Base-by-base conservation (phyloP, 345 rosid genomes). In the Sisymbrium irio region DNA sequence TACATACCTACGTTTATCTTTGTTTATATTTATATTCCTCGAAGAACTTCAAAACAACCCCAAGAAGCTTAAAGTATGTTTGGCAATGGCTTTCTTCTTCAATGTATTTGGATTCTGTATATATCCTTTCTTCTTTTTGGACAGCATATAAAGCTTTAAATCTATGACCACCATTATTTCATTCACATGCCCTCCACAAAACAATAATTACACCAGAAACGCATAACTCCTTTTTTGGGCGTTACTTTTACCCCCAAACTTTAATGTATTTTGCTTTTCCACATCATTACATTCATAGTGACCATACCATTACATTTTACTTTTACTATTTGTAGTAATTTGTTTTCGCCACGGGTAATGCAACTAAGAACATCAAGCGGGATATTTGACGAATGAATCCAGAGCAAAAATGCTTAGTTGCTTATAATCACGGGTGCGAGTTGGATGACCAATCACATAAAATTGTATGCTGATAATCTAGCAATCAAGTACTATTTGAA, bases 121-220 rank as follows among this genome's bases (percentile, higher is more conserved):
- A 20, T 45, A 36, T 45, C 27, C 40, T 55, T 51, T 10, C 18
- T 11, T 71, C 45, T 71, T 25, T 71, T 50, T 51, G 22, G 51
- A 39, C 68, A 61, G 49, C 61, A 72, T 19, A 73, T 32, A 58
- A 45, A 67, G 73, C 33, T 75, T 14, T 49, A 14, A 47, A 59
- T 67, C 67, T 49, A 51, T 67, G 78, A 22, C 73, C 68, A 75
- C 59, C 73, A 67, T 75, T 67, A 75, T 67, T 67, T 67, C 69
- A 50, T 75, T 67, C 78, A 60, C 78, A 75, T 67, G 78, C 62
- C 15, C 32, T 7, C 25, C 78, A 75, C 45, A 51, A 49, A 67
- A 44, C 56, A 67, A 75, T 75, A 67, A 67, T 75, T 60, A 60
- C 67, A 51, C 56, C 62, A 30, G 60, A 19, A 50, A 47, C 49